phyloP scores from a whole-genome alignment of 257 asterid species.

The Solanum gandarillasii region DNA sequence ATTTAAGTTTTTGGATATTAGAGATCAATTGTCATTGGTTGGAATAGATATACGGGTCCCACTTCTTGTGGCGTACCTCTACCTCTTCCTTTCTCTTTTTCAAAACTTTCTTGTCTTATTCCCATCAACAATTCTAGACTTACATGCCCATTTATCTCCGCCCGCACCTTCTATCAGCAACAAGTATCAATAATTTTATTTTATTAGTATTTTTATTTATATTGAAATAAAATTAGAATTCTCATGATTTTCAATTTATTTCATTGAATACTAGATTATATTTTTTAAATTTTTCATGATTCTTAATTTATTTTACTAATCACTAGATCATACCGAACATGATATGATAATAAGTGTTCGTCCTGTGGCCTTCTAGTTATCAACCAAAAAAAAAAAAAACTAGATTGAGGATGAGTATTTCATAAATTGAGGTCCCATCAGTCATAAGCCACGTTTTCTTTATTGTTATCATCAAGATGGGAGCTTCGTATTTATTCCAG shows the following conservation, averaged over 20 bases:
- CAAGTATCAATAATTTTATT: too few species aligned
- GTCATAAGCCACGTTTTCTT: neutral
- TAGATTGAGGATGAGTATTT: neutral
- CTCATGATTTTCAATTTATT: too few species aligned
- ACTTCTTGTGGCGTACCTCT: constrained; percentile 37
- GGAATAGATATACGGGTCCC: constrained; percentile 30
- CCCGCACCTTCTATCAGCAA: too few species aligned
- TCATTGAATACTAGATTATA: too few species aligned
- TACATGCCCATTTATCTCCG: neutral
- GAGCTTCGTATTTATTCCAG: neutral
- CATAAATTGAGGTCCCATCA: neutral
- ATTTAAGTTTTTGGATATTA: constrained; percentile 7
- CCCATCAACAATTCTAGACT: neutral
- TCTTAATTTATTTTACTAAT: fast-evolving
- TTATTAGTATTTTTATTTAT: too few species aligned
- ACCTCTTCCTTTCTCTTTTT: neutral
- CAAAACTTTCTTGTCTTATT: neutral
- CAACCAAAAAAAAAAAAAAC: neutral
- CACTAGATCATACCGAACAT: neutral
- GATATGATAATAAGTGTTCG: neutral
- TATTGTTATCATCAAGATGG: neutral
- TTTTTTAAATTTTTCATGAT: too few species aligned
- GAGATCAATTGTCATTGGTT: constrained; percentile 37
- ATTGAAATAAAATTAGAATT: too few species aligned
- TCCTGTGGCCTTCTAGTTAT: neutral